Conservation (phyloP, 805 yeast species). For the Pichia sporocuriosa region DNA sequence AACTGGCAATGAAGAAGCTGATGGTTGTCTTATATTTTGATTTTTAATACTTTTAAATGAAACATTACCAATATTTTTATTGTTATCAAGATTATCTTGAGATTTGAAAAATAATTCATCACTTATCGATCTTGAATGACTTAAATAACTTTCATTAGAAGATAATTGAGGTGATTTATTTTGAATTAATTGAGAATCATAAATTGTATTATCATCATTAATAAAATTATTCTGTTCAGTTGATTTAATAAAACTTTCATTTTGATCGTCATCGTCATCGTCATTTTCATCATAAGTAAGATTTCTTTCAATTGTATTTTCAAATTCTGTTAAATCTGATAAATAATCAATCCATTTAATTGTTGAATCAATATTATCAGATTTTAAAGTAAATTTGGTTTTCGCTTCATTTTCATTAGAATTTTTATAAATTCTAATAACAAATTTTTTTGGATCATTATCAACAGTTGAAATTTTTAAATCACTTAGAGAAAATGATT, state of each 20-base stretch:
- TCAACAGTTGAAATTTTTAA: constrained; percentile 27
- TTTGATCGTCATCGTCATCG: constrained; percentile 6
- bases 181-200: neutral
- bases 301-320: constrained; percentile 44
- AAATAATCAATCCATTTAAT: constrained; percentile 51
- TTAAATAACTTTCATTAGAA: neutral
- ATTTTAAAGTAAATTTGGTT: constrained; percentile 33
- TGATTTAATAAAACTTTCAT: neutral
- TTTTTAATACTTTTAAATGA: constrained; percentile 8
- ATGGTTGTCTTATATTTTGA: constrained; percentile 2
- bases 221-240: constrained; percentile 4
- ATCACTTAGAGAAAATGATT: constrained; percentile 35
- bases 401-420: constrained; percentile 21
- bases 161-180: constrained; percentile 2
- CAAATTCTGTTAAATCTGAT: constrained; percentile 42
- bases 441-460: constrained; percentile 33
- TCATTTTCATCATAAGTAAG: constrained; percentile 31
- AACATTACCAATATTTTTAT: constrained; percentile 1
- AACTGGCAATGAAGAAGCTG: neutral
- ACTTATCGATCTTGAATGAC: constrained; percentile 9
- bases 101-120: constrained; percentile 3
- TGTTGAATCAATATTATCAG: constrained; percentile 39
- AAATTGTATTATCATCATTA: neutral
- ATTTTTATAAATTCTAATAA: constrained; percentile 31
- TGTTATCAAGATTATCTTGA: constrained; percentile 4